Base-by-base conservation (phyloP, 2,329 filamentous ascomycete species). In the Tolypocladium ophioglossoides region DNA sequence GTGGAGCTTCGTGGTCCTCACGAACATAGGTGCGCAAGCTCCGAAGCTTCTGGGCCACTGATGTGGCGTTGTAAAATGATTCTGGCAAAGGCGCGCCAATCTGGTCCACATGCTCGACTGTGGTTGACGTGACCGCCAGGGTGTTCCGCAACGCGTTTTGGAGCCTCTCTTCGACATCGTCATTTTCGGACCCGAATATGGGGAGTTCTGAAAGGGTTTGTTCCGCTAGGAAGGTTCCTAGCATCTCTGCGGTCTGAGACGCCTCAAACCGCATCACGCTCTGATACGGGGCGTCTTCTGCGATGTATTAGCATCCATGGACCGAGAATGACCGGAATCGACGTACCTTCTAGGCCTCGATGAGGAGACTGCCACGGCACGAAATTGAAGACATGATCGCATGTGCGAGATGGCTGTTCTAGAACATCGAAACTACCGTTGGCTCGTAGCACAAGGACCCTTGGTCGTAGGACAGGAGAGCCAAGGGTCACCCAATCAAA, bases 401-500 rank as follows among this genome's bases (percentile, higher is more conserved):
- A 74, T 2, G 80, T 80, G 55, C 75, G 74, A 1, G 80, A 79
- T 5, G 83, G 81, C 61, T 81, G 79, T 58, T 84, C 78, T 30
- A 86, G 64, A 20, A 86, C 81, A 34, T 83, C 80, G 62, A 85
- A 82, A 16, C 71, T 72, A 20, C 83, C 82, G 57, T 78, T 85
- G 37, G 80, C 80, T 30, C 82, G 75, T 30, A 86, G 66, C 2
- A 82, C 80, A 27, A 86, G 65, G 40, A 83, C 69, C n/a, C 83
- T 75, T 34, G 82, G 80, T 27, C 76, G 76, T 50, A 84, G 63
- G 16, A 75, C 74, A 4, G 79, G 72, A 4, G 78, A 80, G 12
- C 77, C 73, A 49, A 84, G 70, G 4, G 79, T 84, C 11, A 85
- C 71, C 83, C 83, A 86, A 63, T 86, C 83, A 64, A 86, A 86